Base-by-base conservation (phyloP, 1,139 yeast species). In the Hyphopichia pseudoburtonii region DNA sequence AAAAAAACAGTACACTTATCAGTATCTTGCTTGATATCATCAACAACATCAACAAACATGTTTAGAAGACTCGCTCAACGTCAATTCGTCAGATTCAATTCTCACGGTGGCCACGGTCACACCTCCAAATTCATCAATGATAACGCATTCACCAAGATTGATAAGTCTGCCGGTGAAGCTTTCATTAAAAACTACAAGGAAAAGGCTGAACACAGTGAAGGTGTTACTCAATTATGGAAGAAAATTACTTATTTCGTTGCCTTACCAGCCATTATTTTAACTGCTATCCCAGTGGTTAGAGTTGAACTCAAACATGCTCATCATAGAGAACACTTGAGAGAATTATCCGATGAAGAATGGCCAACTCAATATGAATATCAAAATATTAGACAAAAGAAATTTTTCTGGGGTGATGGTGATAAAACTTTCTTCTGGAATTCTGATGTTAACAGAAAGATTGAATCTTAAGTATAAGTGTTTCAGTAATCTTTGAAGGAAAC, bases 371-470 rank as follows among this genome's bases (percentile, higher is more conserved):
- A 86, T 73, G 92, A 82, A 50, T 92, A 81, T 79, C 90, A 84
- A 75, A 90, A 92, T 77, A 66, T 88, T 56, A 86, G 97, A 80
- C 64, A 65, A 59, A 83, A 80, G 67, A 84, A 86, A 62, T 86
- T 78, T 79, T 90, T 88, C 83, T 92, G 97, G 97, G 97, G 97
- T 60, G 90, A 92, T 62, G 97, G 98, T 62, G 96, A 89, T 76
- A 82, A 87, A 78, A 88, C 97, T 47, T 73, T 86, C 62, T 92
- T 92, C 85, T 92, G 98, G 98, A 89, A 88, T 75, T 74, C 86
- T 41, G 86, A 80, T 57, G 78, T 87, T 62, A 92, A 92, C 85
- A 86, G 95, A 78, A 86, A 86, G 75, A 70, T 84, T 54, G 73
- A 64, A 54, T 38, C 45, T 35, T 56, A 57, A 30, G 14, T 21